Conservation (phyloP, 2,329 filamentous ascomycete genomes). For the Fusarium denticulatum region DNA sequence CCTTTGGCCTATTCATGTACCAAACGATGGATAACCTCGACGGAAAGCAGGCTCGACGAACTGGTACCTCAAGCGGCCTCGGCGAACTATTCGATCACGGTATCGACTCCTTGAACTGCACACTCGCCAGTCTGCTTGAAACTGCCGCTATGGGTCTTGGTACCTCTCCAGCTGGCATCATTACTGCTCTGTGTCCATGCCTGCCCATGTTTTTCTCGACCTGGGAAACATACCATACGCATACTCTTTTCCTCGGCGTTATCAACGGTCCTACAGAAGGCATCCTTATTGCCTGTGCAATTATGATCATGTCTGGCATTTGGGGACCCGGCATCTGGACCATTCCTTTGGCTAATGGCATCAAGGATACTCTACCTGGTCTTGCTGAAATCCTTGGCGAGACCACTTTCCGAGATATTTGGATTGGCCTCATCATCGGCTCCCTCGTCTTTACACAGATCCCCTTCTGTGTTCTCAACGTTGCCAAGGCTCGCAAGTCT, state of each 20-base stretch:
- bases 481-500: conserved; percentile 77
- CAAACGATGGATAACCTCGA: conserved; percentile 99
- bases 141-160: conserved; percentile 94
- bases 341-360: conserved; percentile 73
- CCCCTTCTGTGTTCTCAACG: conserved; percentile 89
- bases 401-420: conserved; percentile 85
- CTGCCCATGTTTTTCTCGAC: conserved; percentile 99
- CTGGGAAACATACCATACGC: conserved; percentile 99
- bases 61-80: conserved; percentile 91
- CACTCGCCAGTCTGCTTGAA: conserved; percentile 88
- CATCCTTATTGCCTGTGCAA: conserved; percentile 82
- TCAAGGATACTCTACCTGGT: conserved; percentile 65
- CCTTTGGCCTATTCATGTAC: conserved; percentile 96
- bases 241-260: conserved; percentile 94
- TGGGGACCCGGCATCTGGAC: conserved; percentile 92
- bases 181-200: conserved; percentile 90
- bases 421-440: conserved; percentile 76
- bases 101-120: conserved; percentile 98
- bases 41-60: conserved; percentile 95
- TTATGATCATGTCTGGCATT: conserved; percentile 89
- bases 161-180: conserved; percentile 83
- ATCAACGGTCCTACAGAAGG: conserved; percentile 98
- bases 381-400: conserved; percentile 71
- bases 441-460: conserved; percentile 79
- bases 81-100: conserved; percentile 99